Evolutionary conservation across 1,139 yeast species (phyloP).

Genomic region (Suhomyces taliae): DNA sequence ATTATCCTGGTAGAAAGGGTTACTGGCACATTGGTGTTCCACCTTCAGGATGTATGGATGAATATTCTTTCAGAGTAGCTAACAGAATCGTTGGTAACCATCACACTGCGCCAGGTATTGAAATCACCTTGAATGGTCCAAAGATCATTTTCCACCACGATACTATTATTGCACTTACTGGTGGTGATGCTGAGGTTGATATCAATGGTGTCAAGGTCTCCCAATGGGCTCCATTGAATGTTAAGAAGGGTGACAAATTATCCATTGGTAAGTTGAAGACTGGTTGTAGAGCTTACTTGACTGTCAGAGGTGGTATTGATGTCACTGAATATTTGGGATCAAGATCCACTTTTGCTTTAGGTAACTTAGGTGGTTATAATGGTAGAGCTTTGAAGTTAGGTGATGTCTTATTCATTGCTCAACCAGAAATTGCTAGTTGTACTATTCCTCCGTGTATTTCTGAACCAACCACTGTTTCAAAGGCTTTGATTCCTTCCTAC

Average conservation of each 20-base stretch:
- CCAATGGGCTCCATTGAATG: constrained; percentile 67
- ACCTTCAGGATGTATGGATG: constrained; percentile 98
- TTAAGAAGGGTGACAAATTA: constrained; percentile 74
- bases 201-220: constrained; percentile 58
- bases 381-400: constrained; percentile 91
- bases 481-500: constrained; percentile 58
- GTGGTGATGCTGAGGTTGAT: constrained; percentile 71
- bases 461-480: constrained; percentile 60
- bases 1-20: constrained; percentile 88
- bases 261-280: constrained; percentile 73
- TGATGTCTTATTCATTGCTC: constrained; percentile 84
- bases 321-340: constrained; percentile 93
- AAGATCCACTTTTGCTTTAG: constrained; percentile 94
- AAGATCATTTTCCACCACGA: constrained; percentile 79
- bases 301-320: constrained; percentile 91
- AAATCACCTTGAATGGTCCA: constrained; percentile 86
- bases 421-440: constrained; percentile 67
- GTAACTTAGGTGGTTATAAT: constrained; percentile 91
- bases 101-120: constrained; percentile 80
- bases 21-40: constrained; percentile 95
- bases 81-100: constrained; percentile 89
- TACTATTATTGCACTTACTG: constrained; percentile 76
- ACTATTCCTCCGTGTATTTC: constrained; percentile 70
- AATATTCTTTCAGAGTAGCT: constrained; percentile 83
- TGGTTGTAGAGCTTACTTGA: constrained; percentile 89